Percentiles rank a stretch among this genome's conserved stretches.
Conservation (phyloP, 73 alveolate species). For the Paramecium octaurelia region DNA sequence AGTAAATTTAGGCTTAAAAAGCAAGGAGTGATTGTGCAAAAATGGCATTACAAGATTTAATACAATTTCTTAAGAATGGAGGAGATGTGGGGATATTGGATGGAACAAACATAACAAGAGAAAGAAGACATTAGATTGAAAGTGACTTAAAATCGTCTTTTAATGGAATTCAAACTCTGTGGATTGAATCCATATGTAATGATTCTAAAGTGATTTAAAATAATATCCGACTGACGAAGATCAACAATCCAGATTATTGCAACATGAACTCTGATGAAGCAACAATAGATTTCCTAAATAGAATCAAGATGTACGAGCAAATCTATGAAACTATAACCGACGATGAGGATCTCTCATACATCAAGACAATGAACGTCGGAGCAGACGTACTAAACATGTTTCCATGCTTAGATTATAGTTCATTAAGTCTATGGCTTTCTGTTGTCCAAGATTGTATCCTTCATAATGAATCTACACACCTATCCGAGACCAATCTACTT, state of each 20-base stretch:
- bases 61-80: constrained; percentile 3
- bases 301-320: constrained; percentile 42
- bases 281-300: not conserved
- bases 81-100: constrained; percentile 61
- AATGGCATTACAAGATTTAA: constrained; percentile 39
- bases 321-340: constrained; percentile 54
- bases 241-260: constrained; percentile 38
- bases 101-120: constrained; percentile 60
- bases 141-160: not conserved
- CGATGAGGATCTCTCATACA: constrained; percentile 40
- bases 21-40: not conserved
- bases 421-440: constrained; percentile 58
- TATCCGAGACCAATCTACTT: constrained; percentile 61
- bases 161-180: constrained; percentile 42
- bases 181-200: constrained; percentile 60
- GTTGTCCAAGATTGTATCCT: constrained; percentile 33
- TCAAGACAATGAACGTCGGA: constrained; percentile 58
- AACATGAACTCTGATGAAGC: not conserved
- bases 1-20: not conserved
- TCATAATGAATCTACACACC: constrained; percentile 50
- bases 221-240: constrained; percentile 53
- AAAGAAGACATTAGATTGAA: constrained; percentile 48
- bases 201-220: constrained; percentile 49
- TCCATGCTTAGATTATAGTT: not conserved
- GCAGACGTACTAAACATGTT: not conserved